Evolutionary conservation across 2,329 filamentous ascomycete species (phyloP).

Genomic region (Huntiella decipiens): DNA sequence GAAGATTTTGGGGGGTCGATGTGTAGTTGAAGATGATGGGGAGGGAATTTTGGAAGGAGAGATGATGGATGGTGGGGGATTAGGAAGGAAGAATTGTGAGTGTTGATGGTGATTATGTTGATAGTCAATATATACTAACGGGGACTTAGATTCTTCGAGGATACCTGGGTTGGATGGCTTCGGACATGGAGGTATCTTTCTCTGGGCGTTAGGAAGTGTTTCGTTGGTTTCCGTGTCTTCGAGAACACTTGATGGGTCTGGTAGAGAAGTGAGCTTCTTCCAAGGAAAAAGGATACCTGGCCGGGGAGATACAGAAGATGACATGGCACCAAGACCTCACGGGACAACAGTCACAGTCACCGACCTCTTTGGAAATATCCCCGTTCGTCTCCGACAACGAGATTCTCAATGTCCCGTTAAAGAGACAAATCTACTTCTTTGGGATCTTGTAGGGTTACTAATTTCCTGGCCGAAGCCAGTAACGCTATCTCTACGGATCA

Average conservation of each 20-base stretch:
- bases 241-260: too few species aligned
- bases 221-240: slow-evolving; percentile 49
- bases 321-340: slow-evolving; percentile 21
- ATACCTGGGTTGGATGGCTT: slow-evolving; percentile 35
- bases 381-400: slow-evolving; percentile 72
- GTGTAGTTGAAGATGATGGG: slow-evolving; percentile 71
- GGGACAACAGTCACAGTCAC: slow-evolving; percentile 61
- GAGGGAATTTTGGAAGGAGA: slow-evolving; percentile 54
- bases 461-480: slow-evolving; percentile 45
- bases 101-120: neutral
- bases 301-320: neutral
- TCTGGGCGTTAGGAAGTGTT: slow-evolving; percentile 57
- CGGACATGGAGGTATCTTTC: slow-evolving; percentile 42
- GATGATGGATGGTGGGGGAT: slow-evolving; percentile 49
- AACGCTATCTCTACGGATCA: slow-evolving; percentile 24
- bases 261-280: neutral
- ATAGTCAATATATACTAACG: neutral
- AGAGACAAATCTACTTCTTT: slow-evolving; percentile 46
- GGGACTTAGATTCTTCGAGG: too few species aligned
- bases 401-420: slow-evolving; percentile 33
- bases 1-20: slow-evolving; percentile 58
- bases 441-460: slow-evolving; percentile 41
- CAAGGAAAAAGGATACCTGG: neutral
- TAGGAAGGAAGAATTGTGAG: slow-evolving; percentile 57
- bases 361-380: slow-evolving; percentile 77